A percentile compares a stretch with the other conserved stretches of the same genome.
Evolutionary conservation across 2,329 filamentous ascomycete genomes (phyloP).

Genomic region (Fusarium continuum): DNA sequence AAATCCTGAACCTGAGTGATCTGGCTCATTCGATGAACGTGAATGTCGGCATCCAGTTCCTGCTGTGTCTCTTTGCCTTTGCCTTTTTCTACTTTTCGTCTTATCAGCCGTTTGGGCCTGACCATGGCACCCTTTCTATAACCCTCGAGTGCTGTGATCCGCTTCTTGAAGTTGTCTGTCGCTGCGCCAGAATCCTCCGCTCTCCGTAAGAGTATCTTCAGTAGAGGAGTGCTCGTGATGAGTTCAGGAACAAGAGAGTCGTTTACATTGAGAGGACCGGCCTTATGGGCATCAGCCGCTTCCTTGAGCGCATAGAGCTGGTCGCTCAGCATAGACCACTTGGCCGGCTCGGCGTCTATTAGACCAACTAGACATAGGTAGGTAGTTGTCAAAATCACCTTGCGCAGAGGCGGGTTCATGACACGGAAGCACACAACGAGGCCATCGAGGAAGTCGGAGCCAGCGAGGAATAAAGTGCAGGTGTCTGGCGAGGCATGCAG

Average conservation of each 20-base stretch:
- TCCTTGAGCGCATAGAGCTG: conserved; percentile 83
- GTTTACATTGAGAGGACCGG: conserved; percentile 63
- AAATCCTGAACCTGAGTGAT: conserved; percentile 93
- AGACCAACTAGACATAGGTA: conserved; percentile 81
- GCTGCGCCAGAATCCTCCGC: conserved; percentile 60
- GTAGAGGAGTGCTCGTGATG: conserved; percentile 80
- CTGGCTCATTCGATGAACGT: conserved; percentile 83
- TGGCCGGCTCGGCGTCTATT: conserved; percentile 71
- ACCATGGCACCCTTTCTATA: conserved; percentile 67
- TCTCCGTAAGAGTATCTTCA: conserved; percentile 68
- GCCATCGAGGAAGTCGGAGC: conserved; percentile 87
- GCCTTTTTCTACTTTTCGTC: conserved; percentile 71
- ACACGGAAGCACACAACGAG: conserved; percentile 72
- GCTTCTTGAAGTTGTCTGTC: conserved; percentile 65
- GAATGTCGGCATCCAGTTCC: conserved; percentile 61
- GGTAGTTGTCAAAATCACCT: conserved; percentile 73
- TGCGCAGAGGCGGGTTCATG: conserved; percentile 70
- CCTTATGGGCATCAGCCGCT: conserved; percentile 71
- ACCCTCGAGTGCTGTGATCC: conserved; percentile 67
- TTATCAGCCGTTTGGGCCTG: conserved; percentile 61
- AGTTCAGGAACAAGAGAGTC: conserved; percentile 83
- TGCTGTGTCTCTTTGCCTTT: conserved; percentile 60
- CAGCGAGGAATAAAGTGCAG: conserved; percentile 75
- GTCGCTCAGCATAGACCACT: conserved; percentile 80
- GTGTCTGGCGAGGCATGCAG: conserved; percentile 67